Base-by-base conservation (phyloP, 1,139 yeast species). In the Geotrichum cucujoidarum region DNA sequence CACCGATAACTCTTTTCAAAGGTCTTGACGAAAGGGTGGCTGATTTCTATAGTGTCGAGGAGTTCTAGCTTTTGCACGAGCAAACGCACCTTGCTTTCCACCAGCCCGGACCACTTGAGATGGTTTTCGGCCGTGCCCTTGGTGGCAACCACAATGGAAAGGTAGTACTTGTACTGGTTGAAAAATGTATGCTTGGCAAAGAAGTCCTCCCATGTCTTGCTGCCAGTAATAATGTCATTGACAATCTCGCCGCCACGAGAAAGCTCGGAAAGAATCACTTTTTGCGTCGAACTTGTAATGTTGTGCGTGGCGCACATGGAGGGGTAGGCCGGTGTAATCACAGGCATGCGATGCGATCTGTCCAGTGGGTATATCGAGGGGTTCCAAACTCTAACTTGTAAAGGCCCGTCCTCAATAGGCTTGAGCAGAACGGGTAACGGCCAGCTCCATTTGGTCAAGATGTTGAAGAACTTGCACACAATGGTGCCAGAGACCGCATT, bases 221-320 rank as follows among this genome's bases (percentile, higher is more conserved):
- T 76, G 21, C 89, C 89, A 13, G 70, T 54, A 50, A 72, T 71
- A 43, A 94, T 84, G 13, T 81, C 84, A 55, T 74, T 77, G 72
- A 88, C 78, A 7, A 89, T 71, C 38, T 76, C 79, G 1, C 76
- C 73, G 0, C 95, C 97, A 55, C 96, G 77, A 49, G 74, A 68
- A 57, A 92, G 74, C 63, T 92, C 99, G 17, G 71, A 64, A 62
- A 88, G 60, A 31, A 92, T 87, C 16, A 92, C 78, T 57, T 77
- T 80, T 61, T 87, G 94, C 0, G 97, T 90, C 0, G 97, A 88
- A 16, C 77, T 77, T 0, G 95, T 83, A 39, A 92, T 90, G 64
- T 92, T 92, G 64, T 92, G 99, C 0, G 99, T 92, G 0, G 99
- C 97, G 68, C 99, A 92, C 98, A 92, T 92, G 1, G 97, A 89